Evolutionary conservation across 2,329 filamentous ascomycete species (phyloP).

Genomic region (Beauveria medogensis): DNA sequence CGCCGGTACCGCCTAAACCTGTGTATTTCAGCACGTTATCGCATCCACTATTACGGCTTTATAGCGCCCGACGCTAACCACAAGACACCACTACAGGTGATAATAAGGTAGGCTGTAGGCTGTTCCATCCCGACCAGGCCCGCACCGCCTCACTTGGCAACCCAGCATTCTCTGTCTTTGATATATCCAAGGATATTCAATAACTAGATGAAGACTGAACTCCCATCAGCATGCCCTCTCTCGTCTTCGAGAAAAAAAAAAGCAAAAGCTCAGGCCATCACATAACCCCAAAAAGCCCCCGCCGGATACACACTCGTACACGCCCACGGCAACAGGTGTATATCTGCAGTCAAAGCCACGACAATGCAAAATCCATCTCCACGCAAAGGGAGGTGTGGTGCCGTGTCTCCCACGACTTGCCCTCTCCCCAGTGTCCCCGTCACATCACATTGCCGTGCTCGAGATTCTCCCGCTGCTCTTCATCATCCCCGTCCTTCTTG

Average conservation of each 20-base stretch:
- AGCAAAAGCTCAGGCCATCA: not conserved
- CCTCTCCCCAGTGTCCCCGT: not conserved
- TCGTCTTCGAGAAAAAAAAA: too few relatives aligned
- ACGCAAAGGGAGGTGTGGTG: not conserved
- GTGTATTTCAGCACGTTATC: not conserved
- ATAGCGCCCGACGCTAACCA: not conserved
- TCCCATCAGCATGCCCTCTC: too few relatives aligned
- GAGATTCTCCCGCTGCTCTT: not conserved
- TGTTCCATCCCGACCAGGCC: not conserved
- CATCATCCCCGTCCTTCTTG: not conserved
- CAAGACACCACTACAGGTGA: not conserved
- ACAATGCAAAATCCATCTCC: constrained; percentile 2
- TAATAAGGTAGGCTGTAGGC: not conserved
- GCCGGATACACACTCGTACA: not conserved
- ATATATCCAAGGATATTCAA: too few relatives aligned
- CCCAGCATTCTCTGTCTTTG: not conserved
- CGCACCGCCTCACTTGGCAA: constrained; percentile 2
- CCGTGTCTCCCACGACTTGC: not conserved
- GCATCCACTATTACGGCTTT: not conserved
- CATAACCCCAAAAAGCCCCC: not conserved
- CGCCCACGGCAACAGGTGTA: not conserved
- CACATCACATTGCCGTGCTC: not conserved
- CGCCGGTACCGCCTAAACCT: not conserved
- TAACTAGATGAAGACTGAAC: too few relatives aligned
- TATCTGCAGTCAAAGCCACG: constrained; percentile 7